Evolutionary conservation across 2,329 filamentous ascomycete species (phyloP).

Genomic region (Ceratocystis harringtonii): DNA sequence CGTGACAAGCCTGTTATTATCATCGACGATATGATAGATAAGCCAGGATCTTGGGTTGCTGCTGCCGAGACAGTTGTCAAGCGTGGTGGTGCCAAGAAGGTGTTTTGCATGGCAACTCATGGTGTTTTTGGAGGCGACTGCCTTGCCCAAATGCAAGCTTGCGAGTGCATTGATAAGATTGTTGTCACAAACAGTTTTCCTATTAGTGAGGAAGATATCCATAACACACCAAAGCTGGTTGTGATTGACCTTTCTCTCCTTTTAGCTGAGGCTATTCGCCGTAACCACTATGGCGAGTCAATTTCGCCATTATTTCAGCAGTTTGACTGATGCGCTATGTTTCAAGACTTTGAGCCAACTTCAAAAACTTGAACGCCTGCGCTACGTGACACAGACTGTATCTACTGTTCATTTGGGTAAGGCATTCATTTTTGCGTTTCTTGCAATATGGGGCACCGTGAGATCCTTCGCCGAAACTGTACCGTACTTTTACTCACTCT

Average conservation of each 20-base stretch:
- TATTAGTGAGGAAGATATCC: slow-evolving; percentile 59
- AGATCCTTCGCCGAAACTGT: background rate
- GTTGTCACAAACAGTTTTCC: slow-evolving; percentile 97
- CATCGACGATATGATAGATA: slow-evolving; percentile 98
- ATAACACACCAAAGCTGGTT: slow-evolving; percentile 64
- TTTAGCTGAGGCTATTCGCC: slow-evolving; percentile 78
- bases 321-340: slow-evolving; percentile 33
- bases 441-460: background rate
- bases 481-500: background rate
- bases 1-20: slow-evolving; percentile 79
- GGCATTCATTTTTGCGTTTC: background rate
- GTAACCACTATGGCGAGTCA: slow-evolving; percentile 91
- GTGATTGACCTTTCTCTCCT: slow-evolving; percentile 80
- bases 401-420: slow-evolving; percentile 8
- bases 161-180: slow-evolving; percentile 85
- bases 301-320: slow-evolving; percentile 57
- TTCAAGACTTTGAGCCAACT: background rate
- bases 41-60: slow-evolving; percentile 90
- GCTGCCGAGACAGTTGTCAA: slow-evolving; percentile 95
- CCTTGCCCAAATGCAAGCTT: slow-evolving; percentile 76
- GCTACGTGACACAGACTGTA: background rate
- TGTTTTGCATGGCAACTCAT: slow-evolving; percentile 96
- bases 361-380: background rate
- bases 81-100: slow-evolving; percentile 75
- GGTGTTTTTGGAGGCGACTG: slow-evolving; percentile 85